Base-by-base conservation (phyloP, 1,284 basidiomycete genomes). In the Sanghuangporus baumii region DNA sequence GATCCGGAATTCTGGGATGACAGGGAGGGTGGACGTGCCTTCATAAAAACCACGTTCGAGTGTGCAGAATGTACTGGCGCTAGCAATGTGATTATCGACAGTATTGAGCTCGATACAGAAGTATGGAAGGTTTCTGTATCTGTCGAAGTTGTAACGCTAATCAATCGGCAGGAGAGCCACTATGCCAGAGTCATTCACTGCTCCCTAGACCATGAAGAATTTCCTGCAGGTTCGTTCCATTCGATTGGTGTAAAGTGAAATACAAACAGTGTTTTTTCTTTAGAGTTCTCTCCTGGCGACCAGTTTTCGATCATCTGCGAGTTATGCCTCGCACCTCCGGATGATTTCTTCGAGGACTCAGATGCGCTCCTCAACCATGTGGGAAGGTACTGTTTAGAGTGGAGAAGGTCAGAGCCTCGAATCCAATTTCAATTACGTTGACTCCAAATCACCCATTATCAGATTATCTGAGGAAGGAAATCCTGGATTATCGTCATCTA, bases 231-330 rank as follows among this genome's bases (percentile, higher is more conserved):
- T 73, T 62, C 65, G 38, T 20, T 54, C 54, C 51, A 43, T 6
- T 9, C 14, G 57, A 48, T n/a, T 41, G 1, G 16, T 41, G 16
- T 18, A 31, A 16, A 11, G 6, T 3, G 9, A 8, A 6, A 37
- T 31, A 58, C 16, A 55, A 7, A 20, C 47, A 36, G n/a, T 65
- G 31, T 61, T 65, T 11, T 41, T 16, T n/a, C 14, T 46, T n/a
- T 64, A 89, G 88, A 86, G 62, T 88, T 84, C 74, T 70, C 82
- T 8, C 71, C 81, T 6, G 85, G 85, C 0, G 89, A 92, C 68
- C 80, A 83, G 64, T 82, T 89, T 64, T 80, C 79, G 38, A 78
- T 84, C 34, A 68, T 80, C 11, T 85, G 83, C 66, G 79, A 79
- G 8, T 73, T 90, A 37, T 77, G 78, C 51, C 69, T 86, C 63